Base-by-base conservation (phyloP, 352 stramenopile genomes). In the Phytophthora constricta region DNA sequence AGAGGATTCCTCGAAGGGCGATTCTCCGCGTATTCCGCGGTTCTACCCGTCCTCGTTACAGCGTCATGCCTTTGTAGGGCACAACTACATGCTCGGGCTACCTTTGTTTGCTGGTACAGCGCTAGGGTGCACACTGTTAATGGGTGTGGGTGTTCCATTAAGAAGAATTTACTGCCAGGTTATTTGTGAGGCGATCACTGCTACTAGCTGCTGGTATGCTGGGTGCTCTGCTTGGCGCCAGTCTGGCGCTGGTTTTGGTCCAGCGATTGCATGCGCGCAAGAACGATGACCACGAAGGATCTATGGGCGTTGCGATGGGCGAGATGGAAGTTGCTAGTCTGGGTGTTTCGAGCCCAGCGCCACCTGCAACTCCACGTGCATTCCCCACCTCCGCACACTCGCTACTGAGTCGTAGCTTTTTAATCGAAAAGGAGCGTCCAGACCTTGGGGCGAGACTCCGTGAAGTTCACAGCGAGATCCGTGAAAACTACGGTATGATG, bases 391-490 rank as follows among this genome's bases (percentile, higher is more conserved):
- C 65, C 27, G 58, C 70, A 22, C 55, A 79, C 27, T 79, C 72
- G 1, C 42, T 72, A 28, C 68, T 84, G 25, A 46, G 56, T 26
- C 67, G 65, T 4, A 65, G 58, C 45, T 86, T 88, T 47, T 45
- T 72, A 20, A 61, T 88, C 3, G 70, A 74, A 31, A 70, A 68
- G 22, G 33, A 75, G n/a, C 77, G 79, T 20, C 80, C 80, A 13
- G 75, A 88, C 11, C 66, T 86, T 19, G 34, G 42, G 26, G 62
- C 66, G 14, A 54, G 69, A 25, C 43, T 88, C 34, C 56, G 52
- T 37, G 50, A 64, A 7, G 68, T 84, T 27, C 77, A 86, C 45
- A 62, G 64, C 51, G 77, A 88, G 47, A 82, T 88, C 51, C 72
- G 74, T 14, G 75, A 88, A 53, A 76, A 77, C 47, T 88, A 77